A percentile compares a stretch with the other conserved stretches of the same genome.
phyloP scores from a whole-genome alignment of 768 basidiomycete species.

The Sutorius australiensis region DNA sequence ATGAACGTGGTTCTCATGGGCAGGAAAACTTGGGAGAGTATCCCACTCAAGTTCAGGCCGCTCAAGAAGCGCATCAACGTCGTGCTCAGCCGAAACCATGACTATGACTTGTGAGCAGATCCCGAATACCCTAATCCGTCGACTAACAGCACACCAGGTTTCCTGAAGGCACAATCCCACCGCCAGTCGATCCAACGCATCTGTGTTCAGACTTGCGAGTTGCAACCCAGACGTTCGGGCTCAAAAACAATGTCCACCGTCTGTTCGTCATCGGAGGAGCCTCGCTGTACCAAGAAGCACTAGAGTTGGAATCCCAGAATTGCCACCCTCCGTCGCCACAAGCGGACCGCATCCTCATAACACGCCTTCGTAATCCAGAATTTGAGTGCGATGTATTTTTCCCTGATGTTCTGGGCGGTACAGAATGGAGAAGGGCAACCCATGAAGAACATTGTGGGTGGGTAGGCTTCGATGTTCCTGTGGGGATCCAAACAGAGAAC shows the following conservation, averaged over 20 bases:
- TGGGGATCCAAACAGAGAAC: conserved; percentile 76
- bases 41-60: conserved; percentile 81
- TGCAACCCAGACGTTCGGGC: conserved; percentile 15
- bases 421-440: conserved; percentile 54
- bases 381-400: conserved; percentile 90
- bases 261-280: conserved; percentile 93
- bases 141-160: conserved; percentile 16
- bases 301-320: conserved; percentile 34
- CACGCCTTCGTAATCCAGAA: conserved; percentile 69
- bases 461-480: conserved; percentile 75
- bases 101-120: conserved; percentile 58
- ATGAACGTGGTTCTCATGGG: conserved; percentile 91
- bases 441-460: conserved; percentile 68
- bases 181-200: conserved; percentile 26
- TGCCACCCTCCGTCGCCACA: conserved; percentile 33
- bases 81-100: conserved; percentile 61
- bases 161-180: conserved; percentile 1
- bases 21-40: conserved; percentile 96
- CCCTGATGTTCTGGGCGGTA: conserved; percentile 56
- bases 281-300: conserved; percentile 69
- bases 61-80: conserved; percentile 73
- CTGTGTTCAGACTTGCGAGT: conserved; percentile 21
- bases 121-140: not conserved
- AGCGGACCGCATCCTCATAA: conserved; percentile 84
- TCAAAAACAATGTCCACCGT: conserved; percentile 41